Conservation (phyloP, 2,329 filamentous ascomycete species). For the Ophiostoma populinum region DNA sequence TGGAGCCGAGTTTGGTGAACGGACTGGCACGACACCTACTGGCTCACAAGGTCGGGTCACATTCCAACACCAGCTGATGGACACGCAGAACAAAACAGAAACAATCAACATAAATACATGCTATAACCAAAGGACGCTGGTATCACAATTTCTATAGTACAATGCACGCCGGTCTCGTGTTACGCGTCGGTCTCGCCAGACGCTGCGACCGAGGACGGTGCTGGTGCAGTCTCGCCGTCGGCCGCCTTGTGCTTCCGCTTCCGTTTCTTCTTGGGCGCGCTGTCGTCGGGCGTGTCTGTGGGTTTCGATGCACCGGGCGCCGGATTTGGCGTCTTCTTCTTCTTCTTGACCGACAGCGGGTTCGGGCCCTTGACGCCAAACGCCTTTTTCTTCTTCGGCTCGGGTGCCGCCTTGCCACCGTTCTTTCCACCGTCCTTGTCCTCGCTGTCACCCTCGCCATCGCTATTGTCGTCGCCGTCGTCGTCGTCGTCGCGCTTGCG, state of each 20-base stretch:
- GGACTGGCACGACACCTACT: too few relatives aligned
- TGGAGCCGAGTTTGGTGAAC: too few relatives aligned
- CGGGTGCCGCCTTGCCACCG: too few relatives aligned
- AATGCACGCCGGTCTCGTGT: too few relatives aligned
- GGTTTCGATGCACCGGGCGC: not conserved
- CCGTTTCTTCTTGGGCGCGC: conserved; percentile 13
- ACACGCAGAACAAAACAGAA: too few relatives aligned
- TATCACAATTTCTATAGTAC: conserved; percentile 2
- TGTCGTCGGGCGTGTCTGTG: not conserved
- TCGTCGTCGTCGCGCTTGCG: conserved; percentile 26
- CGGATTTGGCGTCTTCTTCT: conserved; percentile 14
- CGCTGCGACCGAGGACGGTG: too few relatives aligned
- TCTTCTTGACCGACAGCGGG: conserved; percentile 19
- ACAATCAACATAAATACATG: too few relatives aligned
- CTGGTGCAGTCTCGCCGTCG: not conserved
- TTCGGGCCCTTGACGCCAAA: conserved; percentile 19
- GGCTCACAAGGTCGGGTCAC: too few relatives aligned
- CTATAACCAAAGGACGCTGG: too few relatives aligned
- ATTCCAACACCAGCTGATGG: too few relatives aligned
- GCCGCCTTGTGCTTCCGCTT: conserved; percentile 12
- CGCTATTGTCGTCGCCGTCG: conserved; percentile 19
- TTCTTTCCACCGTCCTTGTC: conserved; percentile 12
- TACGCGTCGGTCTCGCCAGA: too few relatives aligned
- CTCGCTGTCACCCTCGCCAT: conserved; percentile 15
- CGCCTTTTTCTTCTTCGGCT: conserved; percentile 19